A percentile compares a stretch with the other conserved stretches of the same genome.
These are phyloP conservation scores for Sergeia podlipaevii DNA, from an alignment of 208 protist species.

Conservation along the genomic window DNA sequence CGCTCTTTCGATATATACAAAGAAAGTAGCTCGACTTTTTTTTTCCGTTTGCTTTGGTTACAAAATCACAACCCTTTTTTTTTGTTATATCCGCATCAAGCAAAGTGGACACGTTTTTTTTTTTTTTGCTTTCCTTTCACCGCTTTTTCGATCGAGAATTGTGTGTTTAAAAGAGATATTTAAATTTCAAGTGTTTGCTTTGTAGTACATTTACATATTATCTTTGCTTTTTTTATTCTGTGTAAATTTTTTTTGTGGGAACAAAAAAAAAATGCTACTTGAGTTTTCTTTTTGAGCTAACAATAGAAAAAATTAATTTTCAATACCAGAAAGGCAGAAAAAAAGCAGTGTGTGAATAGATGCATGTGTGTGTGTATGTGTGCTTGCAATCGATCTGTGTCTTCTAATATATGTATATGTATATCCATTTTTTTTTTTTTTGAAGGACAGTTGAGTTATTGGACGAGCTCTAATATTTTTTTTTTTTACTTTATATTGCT, in stretches of 20 bases:
- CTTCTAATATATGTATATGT: too few relatives aligned
- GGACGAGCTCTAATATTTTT: conserved; percentile 7
- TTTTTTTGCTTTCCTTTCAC: conserved; percentile 7
- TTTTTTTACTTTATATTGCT: conserved; percentile 2
- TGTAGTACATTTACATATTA: not conserved
- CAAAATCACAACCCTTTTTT: conserved; percentile 11
- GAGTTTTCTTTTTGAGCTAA: not conserved
- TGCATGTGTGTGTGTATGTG: too few relatives aligned
- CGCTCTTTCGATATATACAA: conserved; percentile 13
- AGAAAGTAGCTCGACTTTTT: not conserved
- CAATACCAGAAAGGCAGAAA: not conserved
- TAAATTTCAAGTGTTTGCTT: too few relatives aligned
- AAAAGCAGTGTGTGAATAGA: not conserved
- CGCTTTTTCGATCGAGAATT: too few relatives aligned
- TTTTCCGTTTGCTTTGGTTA: not conserved
- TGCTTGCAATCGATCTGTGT: too few relatives aligned
- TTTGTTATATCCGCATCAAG: too few relatives aligned
- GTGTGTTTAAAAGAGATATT: too few relatives aligned
- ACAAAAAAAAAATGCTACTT: too few relatives aligned
- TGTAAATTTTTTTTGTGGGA: too few relatives aligned
- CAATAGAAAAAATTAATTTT: not conserved
- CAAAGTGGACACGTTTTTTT: too few relatives aligned
- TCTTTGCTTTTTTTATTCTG: not conserved
- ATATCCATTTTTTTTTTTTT: too few relatives aligned
- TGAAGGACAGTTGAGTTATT: too few relatives aligned